phyloP scores from a whole-genome alignment of 23 red algal genomes.

The Porphyridium purpureum region DNA sequence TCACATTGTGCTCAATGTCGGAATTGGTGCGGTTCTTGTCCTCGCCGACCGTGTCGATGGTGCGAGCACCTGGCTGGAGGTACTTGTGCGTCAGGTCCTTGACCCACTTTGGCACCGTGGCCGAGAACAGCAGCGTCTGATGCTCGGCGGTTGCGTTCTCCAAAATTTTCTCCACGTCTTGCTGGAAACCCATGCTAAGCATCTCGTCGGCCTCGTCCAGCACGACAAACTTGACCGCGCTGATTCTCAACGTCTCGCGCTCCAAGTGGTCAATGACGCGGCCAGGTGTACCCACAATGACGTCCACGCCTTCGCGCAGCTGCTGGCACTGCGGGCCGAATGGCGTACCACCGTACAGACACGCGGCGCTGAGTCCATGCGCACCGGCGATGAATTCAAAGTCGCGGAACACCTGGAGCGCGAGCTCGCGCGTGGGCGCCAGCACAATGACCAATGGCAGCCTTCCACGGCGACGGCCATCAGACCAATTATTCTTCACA shows the following conservation, averaged over 20 bases:
- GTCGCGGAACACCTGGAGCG: conserved; percentile 60
- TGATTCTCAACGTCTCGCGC: conserved; percentile 14
- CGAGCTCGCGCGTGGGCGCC: conserved; percentile 66
- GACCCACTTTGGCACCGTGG: conserved; percentile 60
- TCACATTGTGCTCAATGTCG: conserved; percentile 37
- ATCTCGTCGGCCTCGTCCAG: conserved; percentile 81
- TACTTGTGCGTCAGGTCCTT: conserved; percentile 43
- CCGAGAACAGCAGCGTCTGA: conserved; percentile 74
- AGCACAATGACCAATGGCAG: conserved; percentile 25
- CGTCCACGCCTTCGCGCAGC: conserved; percentile 33
- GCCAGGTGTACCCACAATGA: conserved; percentile 57
- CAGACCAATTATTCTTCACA: conserved; percentile 7
- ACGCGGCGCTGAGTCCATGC: conserved; percentile 19
- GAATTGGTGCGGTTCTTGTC: conserved; percentile 35
- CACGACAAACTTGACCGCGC: conserved; percentile 30
- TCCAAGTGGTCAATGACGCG: conserved; percentile 65
- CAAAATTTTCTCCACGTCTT: conserved; percentile 54
- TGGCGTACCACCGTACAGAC: conserved; percentile 38
- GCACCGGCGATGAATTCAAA: conserved; percentile 31
- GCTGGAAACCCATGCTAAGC: conserved; percentile 69
- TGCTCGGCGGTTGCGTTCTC: conserved; percentile 12
- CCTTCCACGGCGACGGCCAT: not conserved
- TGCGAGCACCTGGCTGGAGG: conserved; percentile 24
- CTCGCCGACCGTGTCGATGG: conserved; percentile 32
- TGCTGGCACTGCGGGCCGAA: conserved; percentile 28